Evolutionary conservation across 2,329 filamentous ascomycete species (phyloP).

Genomic region (Neurospora sp.): DNA sequence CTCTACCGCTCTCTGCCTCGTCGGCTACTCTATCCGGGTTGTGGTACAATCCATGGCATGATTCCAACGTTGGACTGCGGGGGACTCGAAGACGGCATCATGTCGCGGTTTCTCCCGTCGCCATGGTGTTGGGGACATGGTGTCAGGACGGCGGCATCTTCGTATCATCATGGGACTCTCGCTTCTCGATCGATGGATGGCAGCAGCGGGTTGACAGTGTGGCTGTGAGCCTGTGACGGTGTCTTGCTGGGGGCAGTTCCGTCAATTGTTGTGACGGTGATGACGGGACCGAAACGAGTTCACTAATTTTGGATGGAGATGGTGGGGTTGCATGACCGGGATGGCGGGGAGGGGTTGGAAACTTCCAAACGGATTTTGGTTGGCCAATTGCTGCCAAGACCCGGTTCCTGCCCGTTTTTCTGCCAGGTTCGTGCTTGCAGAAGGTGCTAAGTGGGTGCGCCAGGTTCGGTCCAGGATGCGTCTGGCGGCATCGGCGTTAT

Average conservation of each 20-base stretch:
- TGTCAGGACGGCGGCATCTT: not conserved
- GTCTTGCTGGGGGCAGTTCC: not conserved
- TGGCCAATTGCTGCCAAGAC: not conserved
- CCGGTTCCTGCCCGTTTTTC: not conserved
- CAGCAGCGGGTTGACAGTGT: not conserved
- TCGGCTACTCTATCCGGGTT: not conserved
- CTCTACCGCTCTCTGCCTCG: not conserved
- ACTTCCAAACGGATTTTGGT: not conserved
- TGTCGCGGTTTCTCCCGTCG: not conserved
- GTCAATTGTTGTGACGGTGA: not conserved
- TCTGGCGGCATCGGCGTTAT: conserved; percentile 37
- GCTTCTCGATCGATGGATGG: not conserved
- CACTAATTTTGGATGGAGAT: not conserved
- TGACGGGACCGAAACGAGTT: not conserved
- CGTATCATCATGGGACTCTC: not conserved
- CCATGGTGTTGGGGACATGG: not conserved
- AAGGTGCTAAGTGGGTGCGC: conserved; percentile 2
- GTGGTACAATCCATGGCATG: not conserved
- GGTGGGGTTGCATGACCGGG: not conserved
- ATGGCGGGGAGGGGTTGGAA: not conserved
- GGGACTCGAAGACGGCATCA: not conserved
- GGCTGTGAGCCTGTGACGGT: not conserved
- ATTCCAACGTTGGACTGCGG: not conserved
- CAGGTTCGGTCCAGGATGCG: conserved; percentile 9
- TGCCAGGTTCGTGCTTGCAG: not conserved